Conservation (phyloP, 1,284 basidiomycete genomes). For the Cutaneotrichosporon sp. region DNA sequence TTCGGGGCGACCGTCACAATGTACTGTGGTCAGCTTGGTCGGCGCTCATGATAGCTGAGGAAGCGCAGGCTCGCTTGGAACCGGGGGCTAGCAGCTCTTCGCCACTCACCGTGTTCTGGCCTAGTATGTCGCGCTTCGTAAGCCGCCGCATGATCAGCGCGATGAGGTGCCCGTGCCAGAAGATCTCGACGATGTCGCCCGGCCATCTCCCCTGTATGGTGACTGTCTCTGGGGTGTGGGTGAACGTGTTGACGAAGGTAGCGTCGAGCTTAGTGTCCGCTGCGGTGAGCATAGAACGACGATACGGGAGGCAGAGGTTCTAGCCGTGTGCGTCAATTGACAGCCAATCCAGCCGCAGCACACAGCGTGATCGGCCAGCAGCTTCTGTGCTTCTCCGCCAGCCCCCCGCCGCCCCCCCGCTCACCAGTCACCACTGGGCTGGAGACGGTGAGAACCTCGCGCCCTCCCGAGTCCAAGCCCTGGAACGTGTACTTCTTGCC, state of each 20-base stretch:
- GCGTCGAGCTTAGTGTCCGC: constrained; percentile 48
- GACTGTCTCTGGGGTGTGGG: constrained; percentile 30
- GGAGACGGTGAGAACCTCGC: neutral
- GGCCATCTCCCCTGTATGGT: constrained; percentile 37
- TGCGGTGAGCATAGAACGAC: too few species aligned
- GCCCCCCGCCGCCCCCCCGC: too few species aligned
- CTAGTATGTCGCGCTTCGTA: neutral
- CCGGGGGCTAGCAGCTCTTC: neutral
- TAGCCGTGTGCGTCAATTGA: too few species aligned
- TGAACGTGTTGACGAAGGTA: constrained; percentile 39
- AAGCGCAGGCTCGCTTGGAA: too few species aligned
- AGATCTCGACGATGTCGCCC: constrained; percentile 6
- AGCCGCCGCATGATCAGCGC: neutral
- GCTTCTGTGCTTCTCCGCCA: too few species aligned
- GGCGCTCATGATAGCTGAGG: too few species aligned
- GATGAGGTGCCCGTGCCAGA: neutral
- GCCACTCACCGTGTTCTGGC: constrained; percentile 9
- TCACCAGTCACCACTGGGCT: neutral
- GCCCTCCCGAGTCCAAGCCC: neutral
- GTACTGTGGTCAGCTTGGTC: constrained; percentile 35
- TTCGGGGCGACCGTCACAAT: constrained; percentile 53
- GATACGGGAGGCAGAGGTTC: too few species aligned
- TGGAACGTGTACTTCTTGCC: neutral
- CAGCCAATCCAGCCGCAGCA: neutral
- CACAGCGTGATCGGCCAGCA: neutral